phyloP scores from a whole-genome alignment of 257 asterid species.

The Nicotiana attenuata region DNA sequence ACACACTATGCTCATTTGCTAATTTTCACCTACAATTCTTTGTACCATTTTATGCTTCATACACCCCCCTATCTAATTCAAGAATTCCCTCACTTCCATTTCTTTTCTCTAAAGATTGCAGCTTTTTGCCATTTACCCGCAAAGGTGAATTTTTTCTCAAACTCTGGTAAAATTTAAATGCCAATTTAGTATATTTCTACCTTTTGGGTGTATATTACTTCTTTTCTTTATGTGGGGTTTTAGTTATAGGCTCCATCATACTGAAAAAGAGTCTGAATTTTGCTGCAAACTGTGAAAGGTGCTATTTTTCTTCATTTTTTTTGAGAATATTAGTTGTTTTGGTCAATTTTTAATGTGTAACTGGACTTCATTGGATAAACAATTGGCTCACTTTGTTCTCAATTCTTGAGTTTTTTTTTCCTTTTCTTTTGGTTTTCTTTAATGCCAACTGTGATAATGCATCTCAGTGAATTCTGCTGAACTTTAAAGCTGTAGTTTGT shows the following conservation, averaged over 20 bases:
- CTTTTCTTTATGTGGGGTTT: not conserved
- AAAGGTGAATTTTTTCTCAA: not conserved
- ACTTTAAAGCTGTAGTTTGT: not conserved
- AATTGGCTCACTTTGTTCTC: not conserved
- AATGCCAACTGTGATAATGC: not conserved
- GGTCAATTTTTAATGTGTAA: not conserved
- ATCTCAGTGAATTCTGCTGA: not conserved
- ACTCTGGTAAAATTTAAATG: not conserved
- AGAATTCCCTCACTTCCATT: not conserved
- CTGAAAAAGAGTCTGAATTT: too few species aligned
- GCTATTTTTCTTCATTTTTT: not conserved
- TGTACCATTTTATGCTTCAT: not conserved
- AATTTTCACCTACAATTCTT: conserved; percentile 16
- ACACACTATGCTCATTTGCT: conserved; percentile 10
- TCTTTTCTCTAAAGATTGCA: conserved; percentile 12
- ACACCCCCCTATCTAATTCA: not conserved
- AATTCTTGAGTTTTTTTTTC: not conserved
- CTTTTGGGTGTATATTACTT: not conserved
- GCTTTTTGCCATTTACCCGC: conserved; percentile 13
- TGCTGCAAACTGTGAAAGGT: too few species aligned
- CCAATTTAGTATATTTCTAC: not conserved
- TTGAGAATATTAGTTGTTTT: not conserved
- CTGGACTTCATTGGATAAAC: not conserved
- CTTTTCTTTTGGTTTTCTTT: not conserved
- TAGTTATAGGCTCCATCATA: not conserved